phyloP scores from a whole-genome alignment of 306 rosid species.

The Pyrus communis region DNA sequence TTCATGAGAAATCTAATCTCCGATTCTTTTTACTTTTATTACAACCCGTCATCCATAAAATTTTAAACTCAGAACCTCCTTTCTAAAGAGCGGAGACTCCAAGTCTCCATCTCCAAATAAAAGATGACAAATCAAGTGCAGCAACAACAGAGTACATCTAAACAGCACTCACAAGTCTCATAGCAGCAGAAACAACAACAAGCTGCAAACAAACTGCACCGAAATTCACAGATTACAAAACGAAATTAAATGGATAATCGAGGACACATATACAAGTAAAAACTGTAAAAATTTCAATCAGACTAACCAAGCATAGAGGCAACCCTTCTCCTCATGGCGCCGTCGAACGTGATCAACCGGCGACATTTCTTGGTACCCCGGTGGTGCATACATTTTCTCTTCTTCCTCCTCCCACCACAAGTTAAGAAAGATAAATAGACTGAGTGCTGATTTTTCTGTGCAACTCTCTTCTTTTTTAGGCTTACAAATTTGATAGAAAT shows the following conservation, averaged over 20 bases:
- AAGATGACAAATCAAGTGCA: not conserved
- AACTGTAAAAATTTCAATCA: not conserved
- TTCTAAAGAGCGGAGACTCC: too few species aligned
- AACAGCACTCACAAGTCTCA: conserved; percentile 30
- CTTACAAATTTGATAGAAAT: not conserved
- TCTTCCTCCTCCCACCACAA: not conserved
- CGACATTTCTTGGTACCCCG: not conserved
- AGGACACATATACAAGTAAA: not conserved
- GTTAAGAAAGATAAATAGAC: not conserved
- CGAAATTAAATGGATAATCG: not conserved
- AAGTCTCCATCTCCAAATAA: not conserved
- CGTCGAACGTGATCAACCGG: conserved; percentile 9
- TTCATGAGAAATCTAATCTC: not conserved
- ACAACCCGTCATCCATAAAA: too few species aligned
- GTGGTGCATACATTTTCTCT: conserved; percentile 24
- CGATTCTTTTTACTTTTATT: too few species aligned
- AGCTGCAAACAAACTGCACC: conserved; percentile 18
- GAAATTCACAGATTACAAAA: not conserved
- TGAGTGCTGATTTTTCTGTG: not conserved
- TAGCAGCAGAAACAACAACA: conserved; percentile 30
- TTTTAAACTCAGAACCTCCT: too few species aligned
- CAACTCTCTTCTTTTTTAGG: not conserved
- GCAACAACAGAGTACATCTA: conserved; percentile 23
- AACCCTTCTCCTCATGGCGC: conserved; percentile 23
- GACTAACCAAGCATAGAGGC: conserved; percentile 27